Evolutionary conservation across 2,329 filamentous ascomycete species (phyloP).

Genomic region (Penicillium sp.): DNA sequence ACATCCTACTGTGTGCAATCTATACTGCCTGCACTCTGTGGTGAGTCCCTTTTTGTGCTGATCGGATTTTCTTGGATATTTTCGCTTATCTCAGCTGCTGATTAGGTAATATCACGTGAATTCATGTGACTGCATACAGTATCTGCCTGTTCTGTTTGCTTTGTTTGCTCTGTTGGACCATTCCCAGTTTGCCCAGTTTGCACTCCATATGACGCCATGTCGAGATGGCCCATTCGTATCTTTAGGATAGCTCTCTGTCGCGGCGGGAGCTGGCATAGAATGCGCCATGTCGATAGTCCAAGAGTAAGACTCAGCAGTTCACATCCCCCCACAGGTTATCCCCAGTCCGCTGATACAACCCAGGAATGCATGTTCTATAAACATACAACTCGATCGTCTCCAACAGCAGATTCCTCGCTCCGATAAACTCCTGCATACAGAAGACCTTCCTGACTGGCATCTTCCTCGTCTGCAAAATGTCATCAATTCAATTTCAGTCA

Average conservation of each 20-base stretch:
- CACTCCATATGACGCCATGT: not conserved
- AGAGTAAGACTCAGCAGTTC: conserved; percentile 20
- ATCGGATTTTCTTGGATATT: too few relatives aligned
- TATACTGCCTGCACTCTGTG: not conserved
- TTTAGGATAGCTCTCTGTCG: too few relatives aligned
- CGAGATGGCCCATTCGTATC: not conserved
- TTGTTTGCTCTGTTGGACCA: not conserved
- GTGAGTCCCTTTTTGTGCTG: too few relatives aligned
- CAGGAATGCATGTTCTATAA: conserved; percentile 61
- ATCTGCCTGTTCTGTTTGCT: not conserved
- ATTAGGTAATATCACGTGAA: not conserved
- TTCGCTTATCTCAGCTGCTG: too few relatives aligned
- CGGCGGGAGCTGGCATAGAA: not conserved
- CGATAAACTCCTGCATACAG: conserved; percentile 22
- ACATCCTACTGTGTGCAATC: not conserved
- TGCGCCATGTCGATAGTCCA: conserved; percentile 28
- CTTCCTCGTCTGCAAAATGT: conserved; percentile 65
- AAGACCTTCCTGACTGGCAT: conserved; percentile 23
- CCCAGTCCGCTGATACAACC: not conserved
- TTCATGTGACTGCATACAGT: too few relatives aligned
- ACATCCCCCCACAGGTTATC: not conserved
- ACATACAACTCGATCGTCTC: conserved; percentile 61
- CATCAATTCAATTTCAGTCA: conserved; percentile 72
- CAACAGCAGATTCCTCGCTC: conserved; percentile 47
- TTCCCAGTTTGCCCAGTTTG: not conserved